These are phyloP conservation scores for Cordyceps cateniannulata DNA, from an alignment of 2,329 filamentous ascomycete genomes.

Conservation along the genomic window DNA sequence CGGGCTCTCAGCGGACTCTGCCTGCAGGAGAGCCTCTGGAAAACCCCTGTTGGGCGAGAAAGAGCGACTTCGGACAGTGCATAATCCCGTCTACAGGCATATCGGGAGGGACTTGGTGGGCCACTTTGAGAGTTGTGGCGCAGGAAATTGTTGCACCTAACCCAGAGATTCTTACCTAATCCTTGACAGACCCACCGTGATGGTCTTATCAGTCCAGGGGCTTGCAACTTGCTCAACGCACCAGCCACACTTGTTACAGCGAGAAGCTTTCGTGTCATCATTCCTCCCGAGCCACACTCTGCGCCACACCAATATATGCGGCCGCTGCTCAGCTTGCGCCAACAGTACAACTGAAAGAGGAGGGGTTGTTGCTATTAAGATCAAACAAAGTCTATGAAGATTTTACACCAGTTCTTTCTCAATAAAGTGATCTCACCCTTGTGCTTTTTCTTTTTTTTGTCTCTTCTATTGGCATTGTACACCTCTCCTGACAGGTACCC, in stretches of 20 bases:
- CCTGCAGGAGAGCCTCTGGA: not conserved
- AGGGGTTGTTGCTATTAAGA: not conserved
- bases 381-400: not conserved
- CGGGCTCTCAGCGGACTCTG: not conserved
- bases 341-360: not conserved
- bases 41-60: not conserved
- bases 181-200: not conserved
- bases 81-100: conserved; percentile 10
- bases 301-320: not conserved
- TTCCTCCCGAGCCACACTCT: not conserved
- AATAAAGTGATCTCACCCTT: not conserved
- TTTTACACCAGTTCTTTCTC: not conserved
- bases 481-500: not conserved
- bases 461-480: not conserved
- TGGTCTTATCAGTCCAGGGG: not conserved
- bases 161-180: conserved; percentile 10
- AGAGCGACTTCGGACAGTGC: conserved; percentile 9
- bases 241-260: not conserved
- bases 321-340: not conserved
- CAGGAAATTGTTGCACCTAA: conserved; percentile 9
- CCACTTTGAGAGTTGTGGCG: not conserved
- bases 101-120: not conserved
- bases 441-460: not conserved
- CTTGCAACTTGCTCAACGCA: not conserved
- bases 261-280: conserved; percentile 1